Conservation (phyloP, 2,329 filamentous ascomycete genomes). For the Aspergillus spinulosporus region DNA sequence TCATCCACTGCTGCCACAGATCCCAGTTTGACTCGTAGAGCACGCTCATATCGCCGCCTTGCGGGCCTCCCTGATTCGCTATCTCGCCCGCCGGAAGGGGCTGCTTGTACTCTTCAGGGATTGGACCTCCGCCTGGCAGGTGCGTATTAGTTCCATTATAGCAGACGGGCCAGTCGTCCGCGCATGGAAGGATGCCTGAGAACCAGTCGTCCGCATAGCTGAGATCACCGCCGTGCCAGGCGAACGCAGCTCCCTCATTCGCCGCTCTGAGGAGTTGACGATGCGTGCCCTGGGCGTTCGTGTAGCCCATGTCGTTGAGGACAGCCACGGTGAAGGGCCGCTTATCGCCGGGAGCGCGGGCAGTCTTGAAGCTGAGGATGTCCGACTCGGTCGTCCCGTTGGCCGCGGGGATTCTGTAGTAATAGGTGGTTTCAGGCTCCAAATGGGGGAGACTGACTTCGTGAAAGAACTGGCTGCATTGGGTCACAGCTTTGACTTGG, state of each 20-base stretch:
- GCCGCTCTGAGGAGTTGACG: slow-evolving; percentile 45
- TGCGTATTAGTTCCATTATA: slow-evolving; percentile 51
- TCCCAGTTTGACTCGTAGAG: slow-evolving; percentile 56
- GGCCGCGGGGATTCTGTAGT: slow-evolving; percentile 51
- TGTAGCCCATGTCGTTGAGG: slow-evolving; percentile 57
- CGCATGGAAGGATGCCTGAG: slow-evolving; percentile 54
- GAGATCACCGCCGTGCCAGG: slow-evolving; percentile 56
- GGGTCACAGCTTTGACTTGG: slow-evolving; percentile 44
- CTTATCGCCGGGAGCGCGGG: slow-evolving; percentile 45
- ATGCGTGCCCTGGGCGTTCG: slow-evolving; percentile 53
- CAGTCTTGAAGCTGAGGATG: slow-evolving; percentile 50
- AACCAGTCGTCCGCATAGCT: slow-evolving; percentile 56
- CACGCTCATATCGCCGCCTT: slow-evolving; percentile 52
- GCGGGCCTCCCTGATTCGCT: slow-evolving; percentile 49
- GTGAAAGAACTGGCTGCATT: slow-evolving; percentile 56
- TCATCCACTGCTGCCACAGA: slow-evolving; percentile 54
- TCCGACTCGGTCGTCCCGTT: slow-evolving; percentile 54
- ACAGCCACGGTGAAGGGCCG: slow-evolving; percentile 49
- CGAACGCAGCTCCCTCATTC: slow-evolving; percentile 50
- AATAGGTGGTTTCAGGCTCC: slow-evolving; percentile 50
- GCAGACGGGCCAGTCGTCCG: slow-evolving; percentile 51
- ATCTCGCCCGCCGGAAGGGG: slow-evolving; percentile 50
- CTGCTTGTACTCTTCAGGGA: slow-evolving; percentile 45
- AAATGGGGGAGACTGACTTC: slow-evolving; percentile 49
- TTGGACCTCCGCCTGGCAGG: slow-evolving; percentile 39